A percentile compares a stretch with the other conserved stretches of the same genome.
Conservation (phyloP, 495 filamentous ascomycete species). For the Tuber melanosporum region DNA sequence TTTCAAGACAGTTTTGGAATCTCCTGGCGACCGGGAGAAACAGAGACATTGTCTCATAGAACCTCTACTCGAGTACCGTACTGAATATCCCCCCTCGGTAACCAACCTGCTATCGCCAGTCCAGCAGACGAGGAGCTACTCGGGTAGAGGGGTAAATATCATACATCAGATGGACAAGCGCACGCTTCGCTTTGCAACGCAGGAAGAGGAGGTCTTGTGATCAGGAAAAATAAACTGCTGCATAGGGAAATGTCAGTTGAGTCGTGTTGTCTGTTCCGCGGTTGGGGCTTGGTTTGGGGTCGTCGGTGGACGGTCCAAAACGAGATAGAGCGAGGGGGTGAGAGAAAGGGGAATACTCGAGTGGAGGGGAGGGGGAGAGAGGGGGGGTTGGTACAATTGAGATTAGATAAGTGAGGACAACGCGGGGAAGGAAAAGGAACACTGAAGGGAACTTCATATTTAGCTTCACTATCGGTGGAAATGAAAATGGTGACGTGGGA, state of each 20-base stretch:
- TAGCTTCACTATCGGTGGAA: background rate
- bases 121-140: background rate
- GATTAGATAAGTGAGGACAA: slow-evolving; percentile 1
- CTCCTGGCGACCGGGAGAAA: background rate
- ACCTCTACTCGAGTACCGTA: background rate
- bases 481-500: slow-evolving; percentile 4
- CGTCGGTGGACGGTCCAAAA: background rate
- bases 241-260: background rate
- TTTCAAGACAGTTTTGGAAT: background rate
- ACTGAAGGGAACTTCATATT: background rate
- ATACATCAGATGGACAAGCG: background rate
- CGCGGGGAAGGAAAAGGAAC: background rate
- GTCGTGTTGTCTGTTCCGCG: background rate
- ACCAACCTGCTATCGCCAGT: background rate
- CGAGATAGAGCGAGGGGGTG: background rate
- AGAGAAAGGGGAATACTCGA: background rate
- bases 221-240: background rate
- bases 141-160: background rate
- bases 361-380: background rate
- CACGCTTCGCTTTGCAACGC: background rate
- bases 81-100: background rate
- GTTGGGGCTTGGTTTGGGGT: background rate
- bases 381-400: background rate
- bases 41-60: background rate
- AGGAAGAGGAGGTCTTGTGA: slow-evolving; percentile 2